Conservation (phyloP, 2,329 filamentous ascomycete species). For the Simplicillium aogashimaense region DNA sequence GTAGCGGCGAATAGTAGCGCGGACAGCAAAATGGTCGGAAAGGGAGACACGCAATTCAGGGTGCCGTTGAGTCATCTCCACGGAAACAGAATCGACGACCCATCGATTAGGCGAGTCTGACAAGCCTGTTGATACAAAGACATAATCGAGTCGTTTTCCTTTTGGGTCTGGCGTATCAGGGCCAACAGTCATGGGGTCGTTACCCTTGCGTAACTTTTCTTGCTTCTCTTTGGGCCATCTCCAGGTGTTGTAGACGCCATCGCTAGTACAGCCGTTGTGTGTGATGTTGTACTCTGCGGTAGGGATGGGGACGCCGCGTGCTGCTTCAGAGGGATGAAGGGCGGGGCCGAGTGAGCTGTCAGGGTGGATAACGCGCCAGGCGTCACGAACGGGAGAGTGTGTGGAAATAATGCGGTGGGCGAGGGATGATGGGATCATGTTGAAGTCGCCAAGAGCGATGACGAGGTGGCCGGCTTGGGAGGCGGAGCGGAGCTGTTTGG, state of each 20-base stretch:
- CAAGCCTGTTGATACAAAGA: constrained; percentile 62
- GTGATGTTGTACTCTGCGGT: constrained; percentile 67
- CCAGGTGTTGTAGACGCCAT: constrained; percentile 86
- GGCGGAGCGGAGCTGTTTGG: constrained; percentile 78
- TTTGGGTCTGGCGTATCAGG: constrained; percentile 56
- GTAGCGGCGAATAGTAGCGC: constrained; percentile 54
- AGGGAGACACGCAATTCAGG: constrained; percentile 74
- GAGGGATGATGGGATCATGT: constrained; percentile 84
- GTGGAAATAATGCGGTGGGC: constrained; percentile 74
- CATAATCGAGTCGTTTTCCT: constrained; percentile 89
- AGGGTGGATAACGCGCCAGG: constrained; percentile 77
- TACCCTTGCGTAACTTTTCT: constrained; percentile 51
- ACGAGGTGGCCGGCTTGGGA: constrained; percentile 74
- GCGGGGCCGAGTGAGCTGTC: constrained; percentile 72
- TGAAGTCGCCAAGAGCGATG: constrained; percentile 86
- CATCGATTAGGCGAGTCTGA: constrained; percentile 34
- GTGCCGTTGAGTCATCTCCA: constrained; percentile 76
- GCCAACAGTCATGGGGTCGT: constrained; percentile 45
- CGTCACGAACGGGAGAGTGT: constrained; percentile 68
- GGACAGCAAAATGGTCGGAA: constrained; percentile 90
- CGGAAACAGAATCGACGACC: constrained; percentile 59
- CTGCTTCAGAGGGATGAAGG: constrained; percentile 55
- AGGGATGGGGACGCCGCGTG: constrained; percentile 57
- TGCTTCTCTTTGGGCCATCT: constrained; percentile 68
- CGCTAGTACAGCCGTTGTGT: constrained; percentile 80